These are phyloP conservation scores for Hymenoscyphus occultus DNA, from an alignment of 2,329 filamentous ascomycete genomes.

Conservation along the genomic window DNA sequence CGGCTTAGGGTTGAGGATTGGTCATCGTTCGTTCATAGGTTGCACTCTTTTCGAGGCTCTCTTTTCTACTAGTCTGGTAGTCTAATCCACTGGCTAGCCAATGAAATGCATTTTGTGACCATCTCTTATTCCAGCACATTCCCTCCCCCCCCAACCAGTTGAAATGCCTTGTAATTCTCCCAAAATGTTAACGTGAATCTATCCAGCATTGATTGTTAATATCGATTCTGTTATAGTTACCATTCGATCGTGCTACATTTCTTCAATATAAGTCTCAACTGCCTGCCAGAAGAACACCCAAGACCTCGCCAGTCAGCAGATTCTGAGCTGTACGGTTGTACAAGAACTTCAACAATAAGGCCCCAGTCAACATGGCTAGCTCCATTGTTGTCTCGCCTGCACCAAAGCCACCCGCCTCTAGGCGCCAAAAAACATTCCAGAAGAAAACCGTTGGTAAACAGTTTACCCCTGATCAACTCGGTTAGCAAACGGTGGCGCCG, in stretches of 20 bases:
- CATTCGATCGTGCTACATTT: neutral
- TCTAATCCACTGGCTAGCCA: neutral
- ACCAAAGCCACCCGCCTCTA: neutral
- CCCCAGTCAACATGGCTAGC: neutral
- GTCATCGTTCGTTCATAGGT: neutral
- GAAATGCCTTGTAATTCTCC: neutral
- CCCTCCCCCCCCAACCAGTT: neutral
- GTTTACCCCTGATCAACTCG: neutral
- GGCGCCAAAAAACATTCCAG: neutral
- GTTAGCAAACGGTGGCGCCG: neutral
- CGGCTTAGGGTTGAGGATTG: neutral
- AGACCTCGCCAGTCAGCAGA: neutral
- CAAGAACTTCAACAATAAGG: neutral
- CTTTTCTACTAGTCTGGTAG: neutral
- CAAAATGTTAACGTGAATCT: neutral
- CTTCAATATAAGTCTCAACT: too few relatives aligned
- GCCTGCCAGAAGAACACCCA: neutral
- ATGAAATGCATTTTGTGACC: neutral
- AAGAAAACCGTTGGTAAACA: neutral
- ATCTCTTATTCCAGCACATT: neutral
- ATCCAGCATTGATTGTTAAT: neutral
- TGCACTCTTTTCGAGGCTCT: neutral
- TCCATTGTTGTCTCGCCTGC: neutral
- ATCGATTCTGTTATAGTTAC: neutral
- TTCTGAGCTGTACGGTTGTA: neutral